Base-by-base conservation (phyloP, 2,329 filamentous ascomycete species). In the Aspergillus glaucus region DNA sequence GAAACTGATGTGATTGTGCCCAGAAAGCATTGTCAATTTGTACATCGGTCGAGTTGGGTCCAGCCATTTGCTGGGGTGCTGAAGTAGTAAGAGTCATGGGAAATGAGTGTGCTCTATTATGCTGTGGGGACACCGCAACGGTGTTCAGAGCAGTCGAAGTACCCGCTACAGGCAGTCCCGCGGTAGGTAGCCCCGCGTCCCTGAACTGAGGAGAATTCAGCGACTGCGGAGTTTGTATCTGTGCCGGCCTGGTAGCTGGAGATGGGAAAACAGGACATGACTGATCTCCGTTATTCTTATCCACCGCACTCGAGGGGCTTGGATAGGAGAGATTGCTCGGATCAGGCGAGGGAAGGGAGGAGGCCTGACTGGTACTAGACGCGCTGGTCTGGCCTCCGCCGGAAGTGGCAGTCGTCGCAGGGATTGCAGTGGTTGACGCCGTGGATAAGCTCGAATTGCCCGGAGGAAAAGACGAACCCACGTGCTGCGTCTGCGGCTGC, bases 201-300 rank as follows among this genome's bases (percentile, higher is more conserved):
- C 28, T 5, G 10, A 21, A 14, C 32, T 21, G 37, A 22, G 17
- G 19, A 6, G 39, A 30, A 19, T 37, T 14, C 14, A 28, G 15
- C 30, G 6, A 21, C 12, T 42, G 44, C 15, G 48, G 55, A 21
- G 37, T 19, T 60, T 57, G 53, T 73, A 61, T 84, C 80, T 54
- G 85, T 79, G 61, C 81, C 86, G 9, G 79, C 77, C 10, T 15
- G 6, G 26, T 14, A 10, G 39, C 39, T 30, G 28, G 84, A 82
- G 12, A 84, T 85, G 6, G 81, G 80, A 54, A 44, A 85, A 73
- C 17, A 79, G 43, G 37, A 47, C 19, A 39, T 26, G 24, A 45
- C 37, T 42, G 43, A 36, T 28, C 32, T n/a, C 37, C 45, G 22
- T 26, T 44, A 52, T 52, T 53, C 17, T 50, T 47, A 45, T 57